phyloP scores from a whole-genome alignment of 768 basidiomycete genomes.

The Mycena latifolia region DNA sequence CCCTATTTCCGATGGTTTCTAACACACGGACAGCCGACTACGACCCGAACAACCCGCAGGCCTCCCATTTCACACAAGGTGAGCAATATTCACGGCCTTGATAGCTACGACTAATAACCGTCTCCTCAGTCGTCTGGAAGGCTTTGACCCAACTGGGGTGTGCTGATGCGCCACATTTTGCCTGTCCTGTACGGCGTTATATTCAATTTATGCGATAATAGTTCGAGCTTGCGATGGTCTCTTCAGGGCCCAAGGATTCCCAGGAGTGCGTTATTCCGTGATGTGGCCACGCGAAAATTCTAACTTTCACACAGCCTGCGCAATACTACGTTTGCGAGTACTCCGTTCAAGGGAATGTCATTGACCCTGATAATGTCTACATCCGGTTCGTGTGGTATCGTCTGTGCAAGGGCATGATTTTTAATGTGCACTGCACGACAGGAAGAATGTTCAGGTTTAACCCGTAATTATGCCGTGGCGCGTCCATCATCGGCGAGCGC shows the following conservation, averaged over 20 bases:
- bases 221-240: slow-evolving; percentile 67
- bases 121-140: slow-evolving; percentile 68
- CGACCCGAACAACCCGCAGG: slow-evolving; percentile 64
- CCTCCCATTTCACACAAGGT: slow-evolving; percentile 82
- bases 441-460: slow-evolving; percentile 61
- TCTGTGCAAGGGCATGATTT: not conserved
- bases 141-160: slow-evolving; percentile 72
- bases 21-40: slow-evolving; percentile 60
- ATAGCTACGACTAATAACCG: not conserved
- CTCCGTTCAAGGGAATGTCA: slow-evolving; percentile 71
- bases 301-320: slow-evolving; percentile 55
- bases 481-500: no score
- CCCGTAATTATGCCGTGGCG: no score
- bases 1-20: not conserved
- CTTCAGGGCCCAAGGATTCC: slow-evolving; percentile 67
- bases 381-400: slow-evolving; percentile 64
- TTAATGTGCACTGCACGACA: slow-evolving; percentile 38
- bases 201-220: not conserved
- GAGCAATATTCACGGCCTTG: not conserved
- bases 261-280: slow-evolving; percentile 58
- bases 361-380: no score
- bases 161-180: slow-evolving; percentile 46
- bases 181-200: no score
- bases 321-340: slow-evolving; percentile 81
- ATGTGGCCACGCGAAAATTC: not conserved